Base-by-base conservation (phyloP, 306 rosid genomes). In the Vigna reflexopilosa region DNA sequence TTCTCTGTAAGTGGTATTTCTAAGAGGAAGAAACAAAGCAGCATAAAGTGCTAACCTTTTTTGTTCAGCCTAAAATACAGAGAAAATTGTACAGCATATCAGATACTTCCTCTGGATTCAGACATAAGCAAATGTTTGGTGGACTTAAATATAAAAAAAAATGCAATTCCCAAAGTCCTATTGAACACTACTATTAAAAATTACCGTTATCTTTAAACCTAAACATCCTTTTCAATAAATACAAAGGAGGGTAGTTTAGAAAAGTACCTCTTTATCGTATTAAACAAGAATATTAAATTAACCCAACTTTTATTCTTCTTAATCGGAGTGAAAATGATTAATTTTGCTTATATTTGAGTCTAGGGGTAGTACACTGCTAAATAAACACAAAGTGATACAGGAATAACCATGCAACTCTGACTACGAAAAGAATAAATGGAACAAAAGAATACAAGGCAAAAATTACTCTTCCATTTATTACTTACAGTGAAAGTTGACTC, bases 21-120 rank as follows among this genome's bases (percentile, higher is more conserved):
- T 88, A 17, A 95, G 80, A 36, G 97, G 98, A 67, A 95, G 96
- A 79, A 91, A 92, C 79, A 91, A 72, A 34, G 96, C 88, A 72
- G 93, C 85, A 83, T 78, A 95, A n/a, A 91, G 77, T 24, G 90
- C 58, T 30, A 92, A 90, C 81, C 98, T 89, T 84, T 80, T 90
- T 56, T 95, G 90, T 79, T 95, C 97, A 20, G 88, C 91, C 98
- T 94, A 81, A 66, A 80, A 66, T 63, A 74, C 81, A 82, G 36
- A 79, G 42, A 62, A 83, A 74, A 4, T 9, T 32, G 65, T 51
- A 69, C 44, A 77, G 52, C 32, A 16, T 48, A 55, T 42, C 34
- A 45, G 40, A 80, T 50, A 42, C 13, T 9, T 42, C 47, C 13
- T 9, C 47, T 9, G 1, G 47, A 42, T 13, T 9, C 47, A 30